phyloP scores from a whole-genome alignment of 306 rosid genomes.

The Albizia julibrissin region DNA sequence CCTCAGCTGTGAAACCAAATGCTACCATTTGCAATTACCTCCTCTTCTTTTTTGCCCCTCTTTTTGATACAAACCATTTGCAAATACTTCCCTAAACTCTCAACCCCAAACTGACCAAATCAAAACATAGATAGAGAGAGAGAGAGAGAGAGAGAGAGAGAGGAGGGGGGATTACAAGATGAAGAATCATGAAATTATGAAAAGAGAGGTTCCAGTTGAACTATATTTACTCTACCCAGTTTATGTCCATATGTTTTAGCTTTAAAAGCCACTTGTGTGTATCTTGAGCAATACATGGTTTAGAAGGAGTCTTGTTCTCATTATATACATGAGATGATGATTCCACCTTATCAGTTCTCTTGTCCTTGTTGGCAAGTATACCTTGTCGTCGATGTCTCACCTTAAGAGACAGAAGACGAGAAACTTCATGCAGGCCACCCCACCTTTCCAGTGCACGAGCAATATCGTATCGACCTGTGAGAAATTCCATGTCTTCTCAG shows the following conservation, averaged over 20 bases:
- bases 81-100: conserved; percentile 19
- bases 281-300: conserved; percentile 62
- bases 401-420: conserved; percentile 80
- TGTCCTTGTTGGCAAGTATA: conserved; percentile 49
- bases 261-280: conserved; percentile 76
- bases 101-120: conserved; percentile 8
- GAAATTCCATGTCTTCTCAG: conserved; percentile 17
- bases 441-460: conserved; percentile 92
- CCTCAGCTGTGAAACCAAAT: not conserved
- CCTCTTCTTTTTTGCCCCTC: not conserved
- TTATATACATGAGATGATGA: conserved; percentile 46
- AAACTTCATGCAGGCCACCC: conserved; percentile 95
- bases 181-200: conserved; percentile 7
- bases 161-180: too few species aligned
- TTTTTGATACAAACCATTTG: not conserved
- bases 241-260: conserved; percentile 69
- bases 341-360: conserved; percentile 43
- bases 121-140: too few species aligned
- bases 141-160: too few species aligned
- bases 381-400: conserved; percentile 66
- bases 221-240: conserved; percentile 69
- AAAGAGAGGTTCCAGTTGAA: not conserved
- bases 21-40: not conserved
- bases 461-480: conserved; percentile 78
- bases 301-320: conserved; percentile 45